Evolutionary conservation across 225 moss, liverwort and hornwort species (phyloP).

Genomic region (Antitrichia curtipendula): DNA sequence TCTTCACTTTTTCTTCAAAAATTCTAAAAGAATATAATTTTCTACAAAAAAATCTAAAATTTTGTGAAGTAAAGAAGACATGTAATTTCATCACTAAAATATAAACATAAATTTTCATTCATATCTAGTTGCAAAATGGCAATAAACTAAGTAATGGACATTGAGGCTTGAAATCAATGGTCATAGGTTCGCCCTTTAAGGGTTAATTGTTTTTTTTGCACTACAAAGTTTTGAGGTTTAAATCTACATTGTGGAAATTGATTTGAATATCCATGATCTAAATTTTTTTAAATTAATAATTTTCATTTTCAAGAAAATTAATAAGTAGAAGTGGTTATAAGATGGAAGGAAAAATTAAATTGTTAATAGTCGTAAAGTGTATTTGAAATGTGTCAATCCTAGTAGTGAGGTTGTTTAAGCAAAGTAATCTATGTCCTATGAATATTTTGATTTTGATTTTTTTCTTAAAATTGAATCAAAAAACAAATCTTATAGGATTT

Average conservation of each 20-base stretch:
- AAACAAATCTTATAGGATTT: neutral
- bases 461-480: neutral
- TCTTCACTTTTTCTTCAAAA: too few species aligned
- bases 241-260: neutral
- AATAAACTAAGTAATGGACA: too few species aligned
- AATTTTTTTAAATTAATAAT: neutral
- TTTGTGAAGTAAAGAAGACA: too few species aligned
- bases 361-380: neutral
- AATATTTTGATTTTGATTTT: neutral
- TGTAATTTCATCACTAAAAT: too few species aligned
- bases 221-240: neutral
- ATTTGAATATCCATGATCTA: neutral
- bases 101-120: too few species aligned
- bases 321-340: neutral
- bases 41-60: too few species aligned
- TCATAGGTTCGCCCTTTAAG: too few species aligned
- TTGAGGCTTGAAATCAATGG: too few species aligned
- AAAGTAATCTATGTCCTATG: neutral
- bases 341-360: neutral
- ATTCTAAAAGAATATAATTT: too few species aligned
- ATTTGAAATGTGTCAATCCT: neutral
- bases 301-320: neutral
- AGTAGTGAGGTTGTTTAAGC: neutral
- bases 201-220: neutral
- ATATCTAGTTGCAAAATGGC: too few species aligned